Conservation (phyloP, 116 monocot genomes). For the Cymodocea nodosa region DNA sequence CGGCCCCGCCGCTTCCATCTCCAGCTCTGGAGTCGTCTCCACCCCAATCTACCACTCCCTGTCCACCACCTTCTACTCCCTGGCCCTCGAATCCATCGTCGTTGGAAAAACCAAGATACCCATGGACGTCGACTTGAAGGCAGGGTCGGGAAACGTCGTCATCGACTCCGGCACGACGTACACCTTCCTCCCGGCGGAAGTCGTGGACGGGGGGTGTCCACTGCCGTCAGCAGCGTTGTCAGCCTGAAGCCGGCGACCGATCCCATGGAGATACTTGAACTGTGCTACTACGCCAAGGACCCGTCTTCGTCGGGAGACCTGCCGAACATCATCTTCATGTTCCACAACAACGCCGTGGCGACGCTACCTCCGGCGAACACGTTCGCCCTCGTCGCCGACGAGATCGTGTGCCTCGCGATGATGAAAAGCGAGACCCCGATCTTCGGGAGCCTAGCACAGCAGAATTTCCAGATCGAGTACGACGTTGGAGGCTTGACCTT, state of each 20-base stretch:
- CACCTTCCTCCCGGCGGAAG: too few species aligned
- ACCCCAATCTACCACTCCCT: too few species aligned
- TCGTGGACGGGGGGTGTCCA: too few species aligned
- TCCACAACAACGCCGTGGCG: neutral
- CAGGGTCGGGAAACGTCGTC: too few species aligned
- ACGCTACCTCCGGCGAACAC: neutral
- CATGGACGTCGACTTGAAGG: too few species aligned
- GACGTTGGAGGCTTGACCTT: neutral
- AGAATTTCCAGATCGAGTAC: neutral
- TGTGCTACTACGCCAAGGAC: neutral
- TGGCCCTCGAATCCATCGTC: too few species aligned
- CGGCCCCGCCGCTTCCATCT: too few species aligned
- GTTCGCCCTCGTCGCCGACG: neutral
- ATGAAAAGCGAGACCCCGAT: neutral
- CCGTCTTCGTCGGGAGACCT: neutral
- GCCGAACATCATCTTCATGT: neutral
- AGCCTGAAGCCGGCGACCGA: neutral
- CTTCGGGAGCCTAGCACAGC: neutral
- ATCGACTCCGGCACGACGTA: too few species aligned
- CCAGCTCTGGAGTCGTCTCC: too few species aligned
- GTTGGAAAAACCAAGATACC: too few species aligned
- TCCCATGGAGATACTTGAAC: neutral
- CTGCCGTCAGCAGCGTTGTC: too few species aligned
- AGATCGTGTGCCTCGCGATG: neutral
- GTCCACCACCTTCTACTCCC: too few species aligned